phyloP scores from a whole-genome alignment of 2,329 filamentous ascomycete species.

The Venturia effusa region DNA sequence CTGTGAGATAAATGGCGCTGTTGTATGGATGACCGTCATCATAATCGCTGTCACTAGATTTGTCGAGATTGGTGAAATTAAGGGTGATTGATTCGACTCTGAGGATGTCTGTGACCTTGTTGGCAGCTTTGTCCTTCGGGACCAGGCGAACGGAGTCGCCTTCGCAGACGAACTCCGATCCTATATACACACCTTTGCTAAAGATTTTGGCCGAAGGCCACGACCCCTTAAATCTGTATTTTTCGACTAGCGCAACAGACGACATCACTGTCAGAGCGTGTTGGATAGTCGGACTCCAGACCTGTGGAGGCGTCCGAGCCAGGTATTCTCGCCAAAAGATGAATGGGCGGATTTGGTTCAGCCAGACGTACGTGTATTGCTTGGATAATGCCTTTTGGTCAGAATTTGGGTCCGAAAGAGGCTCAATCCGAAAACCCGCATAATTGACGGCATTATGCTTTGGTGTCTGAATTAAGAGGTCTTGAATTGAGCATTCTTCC shows the following conservation, averaged over 20 bases:
- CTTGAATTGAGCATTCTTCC: slow-evolving; percentile 31
- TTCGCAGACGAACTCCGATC: slow-evolving; percentile 42
- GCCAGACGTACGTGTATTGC: slow-evolving; percentile 43
- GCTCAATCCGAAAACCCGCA: slow-evolving; percentile 47
- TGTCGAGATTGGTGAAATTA: slow-evolving; percentile 36
- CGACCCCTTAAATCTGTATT: slow-evolving; percentile 39
- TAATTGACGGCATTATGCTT: slow-evolving; percentile 35
- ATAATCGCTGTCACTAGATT: slow-evolving; percentile 33
- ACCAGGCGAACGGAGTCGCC: slow-evolving; percentile 45
- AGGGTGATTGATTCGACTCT: slow-evolving; percentile 43
- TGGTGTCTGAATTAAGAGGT: slow-evolving; percentile 31
- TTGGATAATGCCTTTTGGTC: slow-evolving; percentile 40
- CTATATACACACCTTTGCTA: slow-evolving; percentile 44
- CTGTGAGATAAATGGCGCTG: slow-evolving; percentile 37
- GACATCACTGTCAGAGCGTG: slow-evolving; percentile 43
- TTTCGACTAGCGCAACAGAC: slow-evolving; percentile 42
- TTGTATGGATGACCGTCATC: slow-evolving; percentile 36
- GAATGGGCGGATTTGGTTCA: slow-evolving; percentile 46
- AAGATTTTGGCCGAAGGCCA: slow-evolving; percentile 46
- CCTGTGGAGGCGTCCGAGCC: slow-evolving; percentile 24
- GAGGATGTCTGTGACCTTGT: slow-evolving; percentile 39
- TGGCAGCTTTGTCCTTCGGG: slow-evolving; percentile 16
- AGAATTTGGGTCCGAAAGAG: slow-evolving; percentile 40
- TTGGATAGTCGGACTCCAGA: slow-evolving; percentile 43
- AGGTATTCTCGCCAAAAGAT: slow-evolving; percentile 42